Conservation (phyloP, 495 filamentous ascomycete genomes). For the Rhypophila decipiens region DNA sequence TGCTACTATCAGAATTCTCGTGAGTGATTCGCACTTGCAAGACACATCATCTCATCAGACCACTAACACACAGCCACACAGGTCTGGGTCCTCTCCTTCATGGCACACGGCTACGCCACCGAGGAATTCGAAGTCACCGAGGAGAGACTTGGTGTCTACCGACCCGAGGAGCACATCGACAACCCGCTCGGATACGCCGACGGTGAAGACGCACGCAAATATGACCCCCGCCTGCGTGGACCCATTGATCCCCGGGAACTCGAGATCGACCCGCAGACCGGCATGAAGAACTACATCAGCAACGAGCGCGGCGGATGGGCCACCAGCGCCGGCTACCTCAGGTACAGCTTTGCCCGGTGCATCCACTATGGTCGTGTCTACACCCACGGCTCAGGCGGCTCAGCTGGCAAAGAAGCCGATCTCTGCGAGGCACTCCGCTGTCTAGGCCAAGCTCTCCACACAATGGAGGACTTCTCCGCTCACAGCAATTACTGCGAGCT, state of each 20-base stretch:
- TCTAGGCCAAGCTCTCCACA: slow-evolving; percentile 87
- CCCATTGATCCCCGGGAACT: slow-evolving; percentile 71
- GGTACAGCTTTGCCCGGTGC: slow-evolving; percentile 71
- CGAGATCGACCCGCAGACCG: slow-evolving; percentile 74
- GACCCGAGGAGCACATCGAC: slow-evolving; percentile 92
- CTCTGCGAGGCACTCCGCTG: slow-evolving; percentile 81
- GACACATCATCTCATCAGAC: not conserved
- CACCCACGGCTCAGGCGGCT: slow-evolving; percentile 57
- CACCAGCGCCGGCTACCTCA: slow-evolving; percentile 85
- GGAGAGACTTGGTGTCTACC: slow-evolving; percentile 83
- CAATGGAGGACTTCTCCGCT: slow-evolving; percentile 90
- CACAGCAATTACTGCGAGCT: slow-evolving; percentile 95
- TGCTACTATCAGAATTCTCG: slow-evolving; percentile 82
- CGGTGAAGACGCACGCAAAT: slow-evolving; percentile 75
- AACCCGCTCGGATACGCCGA: slow-evolving; percentile 92
- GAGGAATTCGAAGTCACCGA: slow-evolving; percentile 93
- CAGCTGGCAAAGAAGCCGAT: slow-evolving; percentile 71
- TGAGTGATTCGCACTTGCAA: slow-evolving; percentile 19
- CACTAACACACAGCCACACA: slow-evolving; percentile 3
- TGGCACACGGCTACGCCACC: slow-evolving; percentile 95
- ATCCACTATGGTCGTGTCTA: slow-evolving; percentile 90
- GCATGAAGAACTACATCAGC: slow-evolving; percentile 99
- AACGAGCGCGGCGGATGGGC: slow-evolving; percentile 82
- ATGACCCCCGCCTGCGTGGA: slow-evolving; percentile 73
- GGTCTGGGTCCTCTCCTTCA: slow-evolving; percentile 82